Evolutionary conservation across 1,139 yeast genomes (phyloP), one percentile per base, ranked within the genome.

Genomic region (Geotrichum restrictum): DNA sequence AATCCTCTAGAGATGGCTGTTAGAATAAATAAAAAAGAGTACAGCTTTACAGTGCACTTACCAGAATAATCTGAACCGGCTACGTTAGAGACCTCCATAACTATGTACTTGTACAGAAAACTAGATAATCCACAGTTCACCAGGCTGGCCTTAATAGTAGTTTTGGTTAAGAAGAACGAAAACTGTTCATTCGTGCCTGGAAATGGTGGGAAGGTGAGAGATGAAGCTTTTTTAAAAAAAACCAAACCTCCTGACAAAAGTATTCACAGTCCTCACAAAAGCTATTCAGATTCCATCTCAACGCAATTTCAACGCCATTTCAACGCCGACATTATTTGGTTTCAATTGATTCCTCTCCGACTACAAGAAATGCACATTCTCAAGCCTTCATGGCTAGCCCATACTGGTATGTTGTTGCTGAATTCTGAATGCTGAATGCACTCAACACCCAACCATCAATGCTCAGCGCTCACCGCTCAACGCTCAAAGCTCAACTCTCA

Each of bases 321-420:
- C 38, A n/a, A 34, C 18, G 14, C 18, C 4, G 8, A 24, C 29
- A 24, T 24, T 8, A 5, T 24, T 8, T n/a, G n/a, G n/a, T n/a
- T 24, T 24, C 29, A 24, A 24, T 8, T 24, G n/a, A n/a, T n/a
- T n/a, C n/a, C n/a, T n/a, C n/a, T n/a, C n/a, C 8, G 29, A 24
- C 29, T 24, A 24, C 29, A 2, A 16, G n/a, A 34, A 18, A 88
- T 88, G 96, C 84, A 81, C 64, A 77, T 88, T 31, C 69, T 87
- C 19, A 88, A 87, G 70, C 82, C 88, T 33, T 93, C 96, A 45
- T 88, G 96, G 96, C 76, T 88, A 57, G 80, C 80, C 21, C 94
- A 86, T 64, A 74, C 73, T 57, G 83, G 86, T 80, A 70, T 51
- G 82, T 48, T 24, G 5, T 67, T 22, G n/a, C n/a, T n/a, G n/a